These are phyloP conservation scores for Chytridiales sp. DNA, from an alignment of 371 early-diverging fungal species.

Conservation along the genomic window DNA sequence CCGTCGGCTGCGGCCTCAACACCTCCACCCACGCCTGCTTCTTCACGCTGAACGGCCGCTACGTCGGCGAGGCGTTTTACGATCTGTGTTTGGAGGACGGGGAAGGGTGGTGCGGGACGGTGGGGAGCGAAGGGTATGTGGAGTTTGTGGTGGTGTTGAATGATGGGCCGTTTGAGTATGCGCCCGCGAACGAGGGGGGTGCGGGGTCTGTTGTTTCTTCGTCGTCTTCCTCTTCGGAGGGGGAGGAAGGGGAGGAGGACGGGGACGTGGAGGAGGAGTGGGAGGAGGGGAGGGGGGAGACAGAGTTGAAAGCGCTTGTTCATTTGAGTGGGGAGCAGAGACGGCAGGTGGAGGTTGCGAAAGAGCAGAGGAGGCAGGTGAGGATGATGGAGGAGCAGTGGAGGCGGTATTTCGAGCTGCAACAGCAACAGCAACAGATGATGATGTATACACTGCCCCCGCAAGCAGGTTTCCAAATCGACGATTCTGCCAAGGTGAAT, in stretches of 20 bases:
- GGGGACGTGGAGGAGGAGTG: background rate
- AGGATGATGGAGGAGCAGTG: background rate
- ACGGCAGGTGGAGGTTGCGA: background rate
- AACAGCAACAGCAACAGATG: too few species aligned
- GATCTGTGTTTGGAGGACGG: background rate
- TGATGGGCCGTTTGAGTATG: slow-evolving; percentile 9
- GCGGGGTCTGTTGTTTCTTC: background rate
- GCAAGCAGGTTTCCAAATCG: too few species aligned
- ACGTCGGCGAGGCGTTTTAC: slow-evolving; percentile 15
- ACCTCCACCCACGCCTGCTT: slow-evolving; percentile 5
- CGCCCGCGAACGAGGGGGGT: background rate
- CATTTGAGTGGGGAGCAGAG: background rate
- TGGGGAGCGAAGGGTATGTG: slow-evolving; percentile 2
- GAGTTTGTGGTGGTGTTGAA: background rate
- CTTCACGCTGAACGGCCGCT: slow-evolving; percentile 12
- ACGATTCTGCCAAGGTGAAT: too few species aligned
- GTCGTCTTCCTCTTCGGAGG: background rate
- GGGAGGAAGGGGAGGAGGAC: background rate
- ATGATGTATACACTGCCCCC: too few species aligned
- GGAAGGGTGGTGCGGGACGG: background rate
- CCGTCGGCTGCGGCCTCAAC: slow-evolving; percentile 8
- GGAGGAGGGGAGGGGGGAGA: background rate
- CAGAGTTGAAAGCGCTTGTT: background rate
- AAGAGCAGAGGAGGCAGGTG: background rate
- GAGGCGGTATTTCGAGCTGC: too few species aligned